Evolutionary conservation across 2,329 filamentous ascomycete genomes (phyloP).

Genomic region (Westerdykella aurantiaca): DNA sequence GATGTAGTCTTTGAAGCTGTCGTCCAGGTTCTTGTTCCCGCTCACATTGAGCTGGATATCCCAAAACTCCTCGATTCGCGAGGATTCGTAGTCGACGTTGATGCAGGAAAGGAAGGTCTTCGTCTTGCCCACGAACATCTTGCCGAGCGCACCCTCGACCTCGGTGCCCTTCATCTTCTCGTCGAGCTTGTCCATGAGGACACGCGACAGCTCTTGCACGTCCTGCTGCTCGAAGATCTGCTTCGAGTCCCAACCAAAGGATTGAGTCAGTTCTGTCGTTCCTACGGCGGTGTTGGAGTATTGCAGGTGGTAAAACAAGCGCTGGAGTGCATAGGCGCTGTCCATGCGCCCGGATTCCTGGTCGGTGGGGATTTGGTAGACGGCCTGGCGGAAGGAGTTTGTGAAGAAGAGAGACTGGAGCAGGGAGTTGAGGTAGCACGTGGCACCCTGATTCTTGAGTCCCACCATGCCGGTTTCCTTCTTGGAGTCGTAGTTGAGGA

Average conservation of each 20-base stretch:
- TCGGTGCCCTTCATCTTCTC: slow-evolving; percentile 97
- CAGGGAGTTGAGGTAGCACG: slow-evolving; percentile 50
- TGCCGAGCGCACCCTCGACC: slow-evolving; percentile 79
- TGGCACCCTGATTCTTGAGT: slow-evolving; percentile 89
- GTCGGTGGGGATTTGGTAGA: slow-evolving; percentile 94
- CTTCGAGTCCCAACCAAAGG: slow-evolving; percentile 95
- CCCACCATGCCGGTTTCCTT: slow-evolving; percentile 97
- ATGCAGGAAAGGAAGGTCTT: slow-evolving; percentile 99
- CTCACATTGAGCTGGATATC: slow-evolving; percentile 96
- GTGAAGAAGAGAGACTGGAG: slow-evolving; percentile 46
- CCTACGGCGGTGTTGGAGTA: slow-evolving; percentile 77
- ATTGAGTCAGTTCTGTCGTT: slow-evolving; percentile 89
- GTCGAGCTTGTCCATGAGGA: slow-evolving; percentile 95
- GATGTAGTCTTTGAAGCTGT: slow-evolving; percentile 94
- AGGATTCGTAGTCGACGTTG: slow-evolving; percentile 96
- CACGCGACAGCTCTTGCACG: slow-evolving; percentile 91
- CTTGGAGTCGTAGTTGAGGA: slow-evolving; percentile 92
- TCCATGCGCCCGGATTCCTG: slow-evolving; percentile 74
- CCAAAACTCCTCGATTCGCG: slow-evolving; percentile 95
- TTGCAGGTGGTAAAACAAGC: slow-evolving; percentile 91
- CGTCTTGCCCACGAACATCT: slow-evolving; percentile 94
- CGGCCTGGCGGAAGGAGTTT: slow-evolving; percentile 92
- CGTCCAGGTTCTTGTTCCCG: slow-evolving; percentile 85
- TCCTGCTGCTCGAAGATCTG: slow-evolving; percentile 99
- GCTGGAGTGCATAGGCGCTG: slow-evolving; percentile 88